Percentiles rank a stretch among this genome's conserved stretches.
These are phyloP conservation scores for Hypseocharis bilobata DNA, from an alignment of 441 rosid species.

Conservation along the genomic window DNA sequence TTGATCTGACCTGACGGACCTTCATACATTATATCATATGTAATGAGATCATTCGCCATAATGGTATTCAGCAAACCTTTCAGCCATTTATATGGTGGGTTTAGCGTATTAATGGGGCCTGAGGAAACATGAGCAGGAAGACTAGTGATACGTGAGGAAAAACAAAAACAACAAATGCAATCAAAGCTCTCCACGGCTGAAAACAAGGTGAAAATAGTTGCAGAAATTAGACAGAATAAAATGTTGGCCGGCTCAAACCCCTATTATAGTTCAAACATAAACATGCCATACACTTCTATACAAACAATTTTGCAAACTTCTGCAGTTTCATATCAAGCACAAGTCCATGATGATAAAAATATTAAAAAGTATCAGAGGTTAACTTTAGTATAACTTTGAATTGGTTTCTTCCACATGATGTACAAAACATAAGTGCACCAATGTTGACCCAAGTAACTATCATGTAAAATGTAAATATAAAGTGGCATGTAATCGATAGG, in stretches of 20 bases:
- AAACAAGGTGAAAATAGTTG: neutral
- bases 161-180: neutral
- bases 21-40: neutral
- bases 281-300: neutral
- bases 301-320: neutral
- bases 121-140: neutral
- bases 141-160: neutral
- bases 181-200: neutral
- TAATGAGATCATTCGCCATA: neutral
- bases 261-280: neutral
- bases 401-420: neutral
- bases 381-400: neutral
- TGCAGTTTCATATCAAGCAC: neutral
- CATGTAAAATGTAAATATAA: neutral
- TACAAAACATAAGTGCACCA: neutral
- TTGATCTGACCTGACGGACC: neutral
- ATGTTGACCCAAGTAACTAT: neutral
- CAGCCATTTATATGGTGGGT: constrained; percentile 3
- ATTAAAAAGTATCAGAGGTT: neutral
- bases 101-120: neutral
- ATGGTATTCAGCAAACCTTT: constrained; percentile 1
- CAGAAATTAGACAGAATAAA: neutral
- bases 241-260: too few relatives aligned
- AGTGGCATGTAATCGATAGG: neutral
- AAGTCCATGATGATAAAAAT: neutral